A percentile compares a stretch with the other conserved stretches of the same genome.
Conservation (phyloP, 2,329 filamentous ascomycete genomes). For the Cercospora sp. region DNA sequence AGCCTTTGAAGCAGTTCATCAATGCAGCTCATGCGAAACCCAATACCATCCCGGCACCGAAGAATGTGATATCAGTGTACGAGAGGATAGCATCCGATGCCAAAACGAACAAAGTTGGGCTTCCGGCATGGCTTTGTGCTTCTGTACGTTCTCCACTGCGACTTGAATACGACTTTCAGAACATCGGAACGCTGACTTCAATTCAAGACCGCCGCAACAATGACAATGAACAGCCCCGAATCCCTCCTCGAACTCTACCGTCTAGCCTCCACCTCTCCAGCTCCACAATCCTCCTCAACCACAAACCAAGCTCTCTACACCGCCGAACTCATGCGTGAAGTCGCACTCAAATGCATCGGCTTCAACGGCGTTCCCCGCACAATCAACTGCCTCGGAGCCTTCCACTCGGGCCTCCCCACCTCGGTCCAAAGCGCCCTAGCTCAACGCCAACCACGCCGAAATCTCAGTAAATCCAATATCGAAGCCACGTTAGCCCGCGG, state of each 20-base stretch:
- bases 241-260: slow-evolving; percentile 66
- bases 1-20: slow-evolving; percentile 70
- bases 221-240: slow-evolving; percentile 83
- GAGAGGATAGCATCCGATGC: slow-evolving; percentile 65
- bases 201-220: slow-evolving; percentile 70
- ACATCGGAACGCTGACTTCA: neutral
- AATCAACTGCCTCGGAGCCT: slow-evolving; percentile 78
- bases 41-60: slow-evolving; percentile 63
- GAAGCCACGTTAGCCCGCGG: slow-evolving; percentile 59
- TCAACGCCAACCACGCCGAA: slow-evolving; percentile 32
- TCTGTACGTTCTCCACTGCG: slow-evolving; percentile 61
- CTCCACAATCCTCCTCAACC: slow-evolving; percentile 32
- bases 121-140: slow-evolving; percentile 65
- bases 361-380: slow-evolving; percentile 81
- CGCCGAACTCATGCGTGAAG: slow-evolving; percentile 72
- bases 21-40: slow-evolving; percentile 68
- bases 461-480: slow-evolving; percentile 50
- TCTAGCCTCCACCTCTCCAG: slow-evolving; percentile 37
- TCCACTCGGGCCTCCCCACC: slow-evolving; percentile 62
- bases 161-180: too few species aligned
- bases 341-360: slow-evolving; percentile 74
- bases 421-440: slow-evolving; percentile 55
- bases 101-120: slow-evolving; percentile 60
- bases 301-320: slow-evolving; percentile 47
- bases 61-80: slow-evolving; percentile 64